phyloP scores from a whole-genome alignment of 1,284 basidiomycete species.

The Chiua sp. region DNA sequence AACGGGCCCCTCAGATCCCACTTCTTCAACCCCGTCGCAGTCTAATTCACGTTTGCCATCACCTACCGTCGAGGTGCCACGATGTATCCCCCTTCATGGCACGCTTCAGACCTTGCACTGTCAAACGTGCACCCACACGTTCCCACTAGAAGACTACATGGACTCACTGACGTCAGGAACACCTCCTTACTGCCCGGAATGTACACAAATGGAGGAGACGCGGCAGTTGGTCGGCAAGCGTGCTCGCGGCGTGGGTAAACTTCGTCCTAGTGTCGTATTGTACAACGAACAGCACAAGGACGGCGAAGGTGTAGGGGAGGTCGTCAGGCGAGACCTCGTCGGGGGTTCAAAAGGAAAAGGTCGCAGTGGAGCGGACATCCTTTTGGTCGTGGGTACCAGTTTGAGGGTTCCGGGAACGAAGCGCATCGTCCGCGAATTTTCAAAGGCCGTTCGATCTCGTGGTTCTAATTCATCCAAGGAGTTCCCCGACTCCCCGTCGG shows the following conservation, averaged over 20 bases:
- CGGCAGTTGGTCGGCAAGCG: conserved; percentile 82
- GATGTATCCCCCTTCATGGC: conserved; percentile 92
- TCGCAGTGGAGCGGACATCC: conserved; percentile 76
- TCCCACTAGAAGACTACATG: conserved; percentile 66
- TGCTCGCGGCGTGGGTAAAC: conserved; percentile 78
- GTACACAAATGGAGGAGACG: conserved; percentile 70
- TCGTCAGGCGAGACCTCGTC: conserved; percentile 78
- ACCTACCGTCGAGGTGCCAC: conserved; percentile 59
- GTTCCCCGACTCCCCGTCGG: conserved; percentile 23
- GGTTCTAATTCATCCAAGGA: conserved; percentile 35
- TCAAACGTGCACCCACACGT: conserved; percentile 76
- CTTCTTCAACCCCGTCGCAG: conserved; percentile 22
- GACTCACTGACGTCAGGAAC: conserved; percentile 61
- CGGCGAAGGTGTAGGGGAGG: conserved; percentile 85
- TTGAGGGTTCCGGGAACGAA: conserved; percentile 93
- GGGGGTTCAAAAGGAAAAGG: conserved; percentile 69
- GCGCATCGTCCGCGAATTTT: conserved; percentile 90
- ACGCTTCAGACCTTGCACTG: conserved; percentile 84
- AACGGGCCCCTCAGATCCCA: conserved; percentile 18
- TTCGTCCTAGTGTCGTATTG: conserved; percentile 89
- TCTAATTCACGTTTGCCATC: conserved; percentile 43
- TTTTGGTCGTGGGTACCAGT: conserved; percentile 92
- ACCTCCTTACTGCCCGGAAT: conserved; percentile 83
- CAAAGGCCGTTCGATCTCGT: conserved; percentile 75
- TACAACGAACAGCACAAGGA: conserved; percentile 92